Evolutionary conservation across 148 eudicot species (phyloP).

Genomic region (Oxyria digyna): DNA sequence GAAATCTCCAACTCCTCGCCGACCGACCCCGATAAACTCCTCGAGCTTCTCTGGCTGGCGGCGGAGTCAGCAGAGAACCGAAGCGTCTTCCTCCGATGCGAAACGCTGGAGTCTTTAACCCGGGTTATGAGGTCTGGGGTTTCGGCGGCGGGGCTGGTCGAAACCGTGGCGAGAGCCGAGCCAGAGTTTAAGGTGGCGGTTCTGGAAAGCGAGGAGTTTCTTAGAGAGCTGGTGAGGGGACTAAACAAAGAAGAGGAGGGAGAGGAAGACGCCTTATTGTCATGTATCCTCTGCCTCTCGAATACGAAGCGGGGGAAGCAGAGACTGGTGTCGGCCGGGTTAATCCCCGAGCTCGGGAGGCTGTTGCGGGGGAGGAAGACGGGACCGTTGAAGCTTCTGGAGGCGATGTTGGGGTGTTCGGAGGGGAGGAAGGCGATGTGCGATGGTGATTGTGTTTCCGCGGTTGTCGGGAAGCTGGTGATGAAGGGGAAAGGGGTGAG

Average conservation of each 20-base stretch:
- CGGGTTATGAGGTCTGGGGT: conserved; percentile 19
- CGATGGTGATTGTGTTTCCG: conserved; percentile 21
- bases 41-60: conserved; percentile 30
- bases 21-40: neutral
- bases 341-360: conserved; percentile 18
- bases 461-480: conserved; percentile 33
- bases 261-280: conserved; percentile 14
- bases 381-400: conserved; percentile 25
- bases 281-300: conserved; percentile 19
- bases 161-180: conserved; percentile 5
- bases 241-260: neutral
- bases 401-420: conserved; percentile 29
- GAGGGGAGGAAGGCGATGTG: conserved; percentile 54
- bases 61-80: conserved; percentile 29
- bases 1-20: neutral
- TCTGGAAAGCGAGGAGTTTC: conserved; percentile 17
- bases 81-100: neutral
- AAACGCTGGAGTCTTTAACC: conserved; percentile 2
- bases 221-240: conserved; percentile 13
- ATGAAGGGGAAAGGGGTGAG: conserved; percentile 34
- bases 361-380: conserved; percentile 8
- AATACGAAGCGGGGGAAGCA: conserved; percentile 23
- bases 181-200: conserved; percentile 17
- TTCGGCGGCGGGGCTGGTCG: conserved; percentile 21
- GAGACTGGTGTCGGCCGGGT: conserved; percentile 28